These are phyloP conservation scores for Pseudopithomyces maydicus DNA, from an alignment of 2,329 filamentous ascomycete genomes.

Conservation along the genomic window DNA sequence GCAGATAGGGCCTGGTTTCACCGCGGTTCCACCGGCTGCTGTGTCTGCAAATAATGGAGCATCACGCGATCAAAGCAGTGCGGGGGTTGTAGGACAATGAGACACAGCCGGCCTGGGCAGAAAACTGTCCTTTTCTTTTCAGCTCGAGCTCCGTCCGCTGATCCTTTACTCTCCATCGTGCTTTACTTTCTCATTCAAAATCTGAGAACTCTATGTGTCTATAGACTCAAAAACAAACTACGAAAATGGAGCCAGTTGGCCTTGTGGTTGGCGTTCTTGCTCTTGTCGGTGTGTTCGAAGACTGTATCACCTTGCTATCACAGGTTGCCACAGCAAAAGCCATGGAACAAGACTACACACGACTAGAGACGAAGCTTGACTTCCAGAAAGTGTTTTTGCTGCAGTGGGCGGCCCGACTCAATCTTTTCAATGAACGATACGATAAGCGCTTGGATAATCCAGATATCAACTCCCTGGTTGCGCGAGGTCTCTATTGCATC, in stretches of 20 bases:
- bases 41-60: too few relatives aligned
- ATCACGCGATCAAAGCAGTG: too few relatives aligned
- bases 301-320: neutral
- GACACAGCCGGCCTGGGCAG: too few relatives aligned
- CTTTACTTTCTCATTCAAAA: too few relatives aligned
- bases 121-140: too few relatives aligned
- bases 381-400: neutral
- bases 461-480: neutral
- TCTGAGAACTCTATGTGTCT: too few relatives aligned
- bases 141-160: too few relatives aligned
- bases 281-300: neutral
- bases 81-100: too few relatives aligned
- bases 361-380: neutral
- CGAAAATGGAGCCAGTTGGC: neutral
- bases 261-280: neutral
- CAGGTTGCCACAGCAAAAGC: neutral
- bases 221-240: neutral
- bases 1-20: too few relatives aligned
- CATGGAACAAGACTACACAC: neutral
- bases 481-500: neutral
- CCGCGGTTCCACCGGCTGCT: too few relatives aligned
- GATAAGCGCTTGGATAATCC: neutral
- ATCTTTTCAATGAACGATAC: neutral
- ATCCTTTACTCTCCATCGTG: too few relatives aligned
- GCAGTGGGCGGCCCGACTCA: neutral